Evolutionary conservation across 1,284 basidiomycete species (phyloP).

Genomic region (Heterobasidion irregulare): DNA sequence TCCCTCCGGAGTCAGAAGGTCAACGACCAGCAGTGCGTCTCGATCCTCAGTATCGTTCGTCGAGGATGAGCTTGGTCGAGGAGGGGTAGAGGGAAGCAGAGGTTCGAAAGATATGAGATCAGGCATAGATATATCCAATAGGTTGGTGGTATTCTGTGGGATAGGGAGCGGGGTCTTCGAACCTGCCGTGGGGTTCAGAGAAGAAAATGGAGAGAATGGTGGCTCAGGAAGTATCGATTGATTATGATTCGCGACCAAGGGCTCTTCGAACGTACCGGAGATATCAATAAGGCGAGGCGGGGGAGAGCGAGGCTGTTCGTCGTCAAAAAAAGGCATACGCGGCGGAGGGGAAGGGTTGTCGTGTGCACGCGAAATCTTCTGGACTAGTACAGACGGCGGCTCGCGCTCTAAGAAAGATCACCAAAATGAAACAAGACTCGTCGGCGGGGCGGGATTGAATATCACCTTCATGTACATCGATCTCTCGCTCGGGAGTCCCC

Average conservation of each 20-base stretch:
- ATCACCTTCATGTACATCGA: slow-evolving; percentile 22
- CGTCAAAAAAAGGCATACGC: slow-evolving; percentile 5
- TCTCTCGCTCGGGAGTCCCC: slow-evolving; percentile 5
- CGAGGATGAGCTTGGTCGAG: not conserved
- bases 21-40: not conserved
- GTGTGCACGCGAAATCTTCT: slow-evolving; percentile 54
- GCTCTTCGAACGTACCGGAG: not conserved
- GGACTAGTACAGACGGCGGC: slow-evolving; percentile 56
- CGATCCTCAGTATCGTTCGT: not conserved
- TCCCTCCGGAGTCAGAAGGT: not conserved
- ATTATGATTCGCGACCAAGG: not conserved
- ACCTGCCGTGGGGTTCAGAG: not conserved
- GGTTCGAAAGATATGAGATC: slow-evolving; percentile 3
- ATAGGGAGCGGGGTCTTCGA: not conserved
- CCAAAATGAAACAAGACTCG: not conserved
- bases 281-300: not conserved
- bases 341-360: slow-evolving; percentile 75
- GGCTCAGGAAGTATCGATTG: not conserved
- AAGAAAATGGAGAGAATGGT: not conserved
- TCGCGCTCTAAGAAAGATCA: slow-evolving; percentile 27
- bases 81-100: not conserved
- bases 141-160: not conserved
- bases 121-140: not conserved
- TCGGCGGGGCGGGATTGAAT: no score
- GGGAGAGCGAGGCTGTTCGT: not conserved